phyloP scores from a whole-genome alignment of 306 rosid genomes.

The Trichosanthes truncata region DNA sequence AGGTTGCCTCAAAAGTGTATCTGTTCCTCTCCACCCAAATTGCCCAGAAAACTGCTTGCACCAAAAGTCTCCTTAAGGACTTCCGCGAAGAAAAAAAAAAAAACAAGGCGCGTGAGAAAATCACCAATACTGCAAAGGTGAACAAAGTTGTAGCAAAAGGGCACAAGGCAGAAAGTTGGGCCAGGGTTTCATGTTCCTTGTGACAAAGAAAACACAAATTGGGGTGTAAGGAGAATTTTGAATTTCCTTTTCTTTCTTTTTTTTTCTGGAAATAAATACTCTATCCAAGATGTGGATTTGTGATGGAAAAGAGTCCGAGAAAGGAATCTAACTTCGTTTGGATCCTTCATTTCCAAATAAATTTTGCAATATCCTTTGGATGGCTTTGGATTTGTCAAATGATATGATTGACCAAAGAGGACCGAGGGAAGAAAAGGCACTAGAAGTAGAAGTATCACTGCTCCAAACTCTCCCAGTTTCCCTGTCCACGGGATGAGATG shows the following conservation, averaged over 20 bases:
- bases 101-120: background rate
- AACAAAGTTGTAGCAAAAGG: background rate
- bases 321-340: background rate
- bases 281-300: background rate
- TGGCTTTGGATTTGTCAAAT: background rate
- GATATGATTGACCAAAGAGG: background rate
- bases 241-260: too few relatives aligned
- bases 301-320: background rate
- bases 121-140: background rate
- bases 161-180: background rate
- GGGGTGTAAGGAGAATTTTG: background rate
- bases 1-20: background rate
- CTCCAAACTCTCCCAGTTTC: background rate
- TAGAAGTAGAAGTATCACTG: background rate
- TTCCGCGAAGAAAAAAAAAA: background rate
- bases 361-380: background rate
- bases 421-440: background rate
- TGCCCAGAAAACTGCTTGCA: background rate
- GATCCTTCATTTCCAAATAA: background rate
- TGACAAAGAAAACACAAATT: background rate
- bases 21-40: background rate
- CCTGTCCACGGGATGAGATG: background rate
- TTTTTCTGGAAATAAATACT: background rate
- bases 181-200: background rate
- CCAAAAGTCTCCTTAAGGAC: background rate